Conservation (phyloP, 2,329 filamentous ascomycete genomes). For the Alternaria atra region DNA sequence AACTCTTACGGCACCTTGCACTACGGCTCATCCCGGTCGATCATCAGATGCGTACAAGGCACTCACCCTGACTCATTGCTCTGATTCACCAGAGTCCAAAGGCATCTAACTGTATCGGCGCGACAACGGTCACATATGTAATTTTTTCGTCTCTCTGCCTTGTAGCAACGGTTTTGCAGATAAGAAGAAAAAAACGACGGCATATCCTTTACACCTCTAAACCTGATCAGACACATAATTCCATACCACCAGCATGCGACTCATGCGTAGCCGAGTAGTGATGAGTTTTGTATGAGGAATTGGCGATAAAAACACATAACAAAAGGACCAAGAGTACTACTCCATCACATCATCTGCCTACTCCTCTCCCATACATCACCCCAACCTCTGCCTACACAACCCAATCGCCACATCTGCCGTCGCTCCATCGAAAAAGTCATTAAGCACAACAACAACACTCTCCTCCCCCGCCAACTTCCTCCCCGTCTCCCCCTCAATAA, state of each 20-base stretch:
- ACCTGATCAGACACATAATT: no score
- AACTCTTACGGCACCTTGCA: background rate
- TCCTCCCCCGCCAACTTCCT: constrained; percentile 51
- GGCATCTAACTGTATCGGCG: background rate
- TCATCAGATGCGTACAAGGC: background rate
- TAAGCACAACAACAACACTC: constrained; percentile 57
- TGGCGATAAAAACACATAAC: no score
- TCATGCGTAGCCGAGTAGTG: no score
- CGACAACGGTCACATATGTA: background rate
- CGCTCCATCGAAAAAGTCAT: constrained; percentile 63
- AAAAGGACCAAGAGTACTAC: no score
- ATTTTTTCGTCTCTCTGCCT: background rate
- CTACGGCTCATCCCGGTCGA: background rate
- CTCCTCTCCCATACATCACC: background rate
- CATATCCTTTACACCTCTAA: no score
- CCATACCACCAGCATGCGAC: no score
- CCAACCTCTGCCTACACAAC: constrained; percentile 52
- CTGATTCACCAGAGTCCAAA: background rate
- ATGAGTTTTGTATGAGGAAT: no score
- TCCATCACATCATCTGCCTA: no score
- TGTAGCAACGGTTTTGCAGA: background rate
- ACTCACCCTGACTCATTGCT: background rate
- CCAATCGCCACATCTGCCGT: constrained; percentile 58
- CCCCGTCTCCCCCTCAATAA: constrained; percentile 56
- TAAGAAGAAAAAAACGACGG: no score